These are phyloP conservation scores for Pyropia yezoensis DNA, from an alignment of 23 red algal genomes.

Conservation along the genomic window DNA sequence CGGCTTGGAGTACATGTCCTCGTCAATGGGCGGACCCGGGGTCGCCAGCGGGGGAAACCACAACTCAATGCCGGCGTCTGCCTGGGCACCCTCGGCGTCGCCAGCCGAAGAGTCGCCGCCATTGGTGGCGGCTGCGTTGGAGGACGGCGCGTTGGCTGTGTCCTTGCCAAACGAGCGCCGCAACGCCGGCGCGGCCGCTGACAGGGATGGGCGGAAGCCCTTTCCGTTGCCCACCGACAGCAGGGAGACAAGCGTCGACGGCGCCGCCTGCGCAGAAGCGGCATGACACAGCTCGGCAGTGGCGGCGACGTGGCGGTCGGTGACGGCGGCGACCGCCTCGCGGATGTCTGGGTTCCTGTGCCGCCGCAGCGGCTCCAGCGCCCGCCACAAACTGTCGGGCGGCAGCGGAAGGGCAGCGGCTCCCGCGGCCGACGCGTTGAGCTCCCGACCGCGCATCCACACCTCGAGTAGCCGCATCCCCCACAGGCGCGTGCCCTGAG, in stretches of 20 bases:
- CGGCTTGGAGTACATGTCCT: conserved; percentile 38
- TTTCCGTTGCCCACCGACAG: no score
- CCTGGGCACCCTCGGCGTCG: conserved; percentile 19
- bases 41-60: conserved; percentile 61
- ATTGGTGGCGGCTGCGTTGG: conserved; percentile 30
- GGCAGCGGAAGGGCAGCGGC: conserved; percentile 16
- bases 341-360: conserved; percentile 42
- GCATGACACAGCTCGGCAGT: not conserved
- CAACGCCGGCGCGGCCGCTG: not conserved
- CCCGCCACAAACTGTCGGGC: conserved; percentile 15
- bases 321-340: conserved; percentile 14
- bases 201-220: no score
- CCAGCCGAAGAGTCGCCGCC: conserved; percentile 19
- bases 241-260: no score
- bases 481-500: conserved; percentile 50
- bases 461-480: conserved; percentile 53
- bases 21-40: conserved; percentile 16
- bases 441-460: conserved; percentile 46
- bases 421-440: conserved; percentile 20
- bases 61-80: conserved; percentile 29
- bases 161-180: conserved; percentile 12
- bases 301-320: conserved; percentile 25
- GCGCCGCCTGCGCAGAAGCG: not conserved
- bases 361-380: conserved; percentile 34
- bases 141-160: conserved; percentile 18